These are phyloP conservation scores for Erodium texanum DNA, from an alignment of 441 rosid genomes.

Conservation along the genomic window DNA sequence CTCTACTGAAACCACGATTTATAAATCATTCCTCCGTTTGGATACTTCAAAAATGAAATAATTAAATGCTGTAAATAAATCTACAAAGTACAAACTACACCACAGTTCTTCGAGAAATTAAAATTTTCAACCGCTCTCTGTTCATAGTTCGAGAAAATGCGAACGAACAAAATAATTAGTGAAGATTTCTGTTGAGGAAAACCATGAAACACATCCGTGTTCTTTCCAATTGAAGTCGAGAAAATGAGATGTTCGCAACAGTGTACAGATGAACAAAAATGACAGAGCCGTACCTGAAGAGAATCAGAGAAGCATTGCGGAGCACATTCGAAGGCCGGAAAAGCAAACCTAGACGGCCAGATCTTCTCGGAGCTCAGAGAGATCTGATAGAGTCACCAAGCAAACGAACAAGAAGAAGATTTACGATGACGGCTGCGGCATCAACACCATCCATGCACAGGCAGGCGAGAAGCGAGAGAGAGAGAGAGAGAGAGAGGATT, in stretches of 20 bases:
- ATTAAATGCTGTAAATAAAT: neutral
- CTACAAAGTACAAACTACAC: no score
- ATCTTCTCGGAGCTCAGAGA: constrained; percentile 16
- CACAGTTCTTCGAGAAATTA: no score
- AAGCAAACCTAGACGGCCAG: constrained; percentile 17
- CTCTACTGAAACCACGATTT: neutral
- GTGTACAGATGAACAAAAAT: neutral
- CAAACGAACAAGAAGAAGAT: constrained; percentile 6
- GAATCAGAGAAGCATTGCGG: constrained; percentile 29
- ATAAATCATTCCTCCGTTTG: neutral
- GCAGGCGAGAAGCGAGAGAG: constrained; percentile 3
- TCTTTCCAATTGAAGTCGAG: neutral
- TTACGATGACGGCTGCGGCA: constrained; percentile 14
- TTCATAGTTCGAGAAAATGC: constrained; percentile 5
- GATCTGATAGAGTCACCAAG: constrained; percentile 11
- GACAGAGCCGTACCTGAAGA: constrained; percentile 23
- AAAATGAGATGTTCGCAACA: neutral
- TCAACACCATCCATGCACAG: constrained; percentile 14
- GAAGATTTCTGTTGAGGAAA: neutral
- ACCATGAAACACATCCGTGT: neutral
- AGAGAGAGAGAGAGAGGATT: no score
- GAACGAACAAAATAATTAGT: neutral
- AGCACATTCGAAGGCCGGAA: neutral
- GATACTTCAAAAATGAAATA: neutral
- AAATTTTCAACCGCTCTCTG: constrained; percentile 6